A percentile compares a stretch with the other conserved stretches of the same genome.
These are phyloP conservation scores for Melocanna baccifera DNA, from an alignment of 176 grass and related monocot species.

Conservation along the genomic window DNA sequence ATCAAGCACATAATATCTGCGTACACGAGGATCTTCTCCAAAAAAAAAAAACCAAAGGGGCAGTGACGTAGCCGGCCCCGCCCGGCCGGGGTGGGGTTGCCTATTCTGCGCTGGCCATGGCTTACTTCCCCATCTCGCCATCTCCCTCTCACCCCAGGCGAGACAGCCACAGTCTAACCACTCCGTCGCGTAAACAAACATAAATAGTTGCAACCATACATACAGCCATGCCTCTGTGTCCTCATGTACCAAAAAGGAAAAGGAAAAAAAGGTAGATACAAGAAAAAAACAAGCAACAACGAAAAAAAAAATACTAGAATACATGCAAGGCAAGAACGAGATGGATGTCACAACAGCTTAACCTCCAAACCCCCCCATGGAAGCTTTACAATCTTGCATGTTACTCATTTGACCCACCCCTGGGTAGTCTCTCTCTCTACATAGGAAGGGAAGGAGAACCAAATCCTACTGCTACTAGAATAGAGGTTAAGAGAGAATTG, in stretches of 20 bases:
- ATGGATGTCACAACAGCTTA: conserved; percentile 21
- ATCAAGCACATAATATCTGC: neutral
- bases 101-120: conserved; percentile 1
- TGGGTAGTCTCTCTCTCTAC: conserved; percentile 1
- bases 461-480: conserved; percentile 13
- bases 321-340: neutral
- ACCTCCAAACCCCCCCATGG: conserved; percentile 30
- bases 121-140: conserved; percentile 39
- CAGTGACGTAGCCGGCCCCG: neutral
- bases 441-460: conserved; percentile 8
- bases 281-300: conserved; percentile 19
- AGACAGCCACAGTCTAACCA: conserved; percentile 32
- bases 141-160: conserved; percentile 10
- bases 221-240: neutral
- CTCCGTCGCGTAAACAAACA: conserved; percentile 15
- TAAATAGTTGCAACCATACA: conserved; percentile 4
- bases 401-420: conserved; percentile 60
- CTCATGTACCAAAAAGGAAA: conserved; percentile 13
- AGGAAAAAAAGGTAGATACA: neutral
- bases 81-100: neutral
- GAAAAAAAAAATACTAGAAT: conserved; percentile 13
- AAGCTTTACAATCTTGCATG: conserved; percentile 51
- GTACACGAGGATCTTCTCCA: neutral
- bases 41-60: conserved; percentile 3
- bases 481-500: conserved; percentile 12